Base-by-base conservation (phyloP, 2,329 filamentous ascomycete genomes). In the Fonsecaea monophora region DNA sequence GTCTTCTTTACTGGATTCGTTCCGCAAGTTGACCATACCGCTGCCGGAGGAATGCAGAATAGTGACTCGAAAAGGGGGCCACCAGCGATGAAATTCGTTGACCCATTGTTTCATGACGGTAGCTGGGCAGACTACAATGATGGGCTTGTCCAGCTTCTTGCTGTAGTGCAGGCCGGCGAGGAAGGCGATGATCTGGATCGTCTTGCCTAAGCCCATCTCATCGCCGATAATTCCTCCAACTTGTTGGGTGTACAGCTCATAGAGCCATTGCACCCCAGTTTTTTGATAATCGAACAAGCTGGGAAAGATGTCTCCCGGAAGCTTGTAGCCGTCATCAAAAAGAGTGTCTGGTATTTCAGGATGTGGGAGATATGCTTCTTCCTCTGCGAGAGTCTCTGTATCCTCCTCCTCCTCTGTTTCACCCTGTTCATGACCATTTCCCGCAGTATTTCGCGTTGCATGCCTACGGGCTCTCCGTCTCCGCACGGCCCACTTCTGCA, bases 141-240 rank as follows among this genome's bases (percentile, higher is more conserved):
- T 89, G 0, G 95, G 95, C 67, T 92, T 92, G 25, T 86, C 87
- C 25, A 98, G 85, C 74, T 89, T 91, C 72, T 90, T 91, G 79
- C 93, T 98, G 78, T 97, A 94, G 76, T 99, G 95, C 8, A 99
- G 81, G 2, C 92, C 92, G 2, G 95, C 94, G 57, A 99, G 83
- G 73, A 96, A 96, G 0, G 92, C 89, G 59, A 92, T 91, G 54
- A 88, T 84, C 74, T 92, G 89, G 32, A 92, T 90, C 1, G 95
- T 99, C 80, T 99, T 99, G 3, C 95, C 95, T n/a, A 99, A 82
- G 0, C 96, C 95, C 95, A 99, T 99, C 78, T 99, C 95, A 75
- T 99, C 95, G 5, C 94, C 95, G 45, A 99, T 86, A 62, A 99
- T 98, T 2, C 95, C 95, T 30, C 95, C 95, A 4, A 97, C 93